These are phyloP conservation scores for Lasiodiplodia sp. DNA, from an alignment of 2,329 filamentous ascomycete species.

Conservation along the genomic window DNA sequence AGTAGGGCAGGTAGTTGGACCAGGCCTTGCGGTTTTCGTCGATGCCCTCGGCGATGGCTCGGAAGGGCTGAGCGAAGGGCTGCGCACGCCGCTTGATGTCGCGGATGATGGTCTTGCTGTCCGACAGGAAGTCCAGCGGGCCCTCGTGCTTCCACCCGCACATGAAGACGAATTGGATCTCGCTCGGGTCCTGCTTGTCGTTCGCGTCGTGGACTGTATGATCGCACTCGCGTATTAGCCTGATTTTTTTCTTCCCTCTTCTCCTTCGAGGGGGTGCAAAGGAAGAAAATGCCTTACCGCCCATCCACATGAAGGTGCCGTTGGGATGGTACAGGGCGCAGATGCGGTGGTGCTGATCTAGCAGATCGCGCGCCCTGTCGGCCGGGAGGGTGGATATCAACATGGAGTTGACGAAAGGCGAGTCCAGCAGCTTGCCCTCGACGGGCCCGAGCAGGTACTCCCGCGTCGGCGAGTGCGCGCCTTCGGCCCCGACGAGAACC, in stretches of 20 bases:
- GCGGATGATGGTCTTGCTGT: constrained; percentile 36
- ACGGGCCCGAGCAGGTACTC: constrained; percentile 38
- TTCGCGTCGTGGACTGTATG: constrained; percentile 35
- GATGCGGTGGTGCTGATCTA: constrained; percentile 55
- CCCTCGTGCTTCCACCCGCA: constrained; percentile 53
- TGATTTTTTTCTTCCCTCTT: not conserved
- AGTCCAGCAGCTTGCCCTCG: constrained; percentile 42
- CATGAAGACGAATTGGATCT: constrained; percentile 58
- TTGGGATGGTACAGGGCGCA: constrained; percentile 53
- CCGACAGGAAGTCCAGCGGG: constrained; percentile 36
- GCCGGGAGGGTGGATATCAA: constrained; percentile 51
- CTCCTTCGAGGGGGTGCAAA: not conserved
- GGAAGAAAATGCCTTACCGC: constrained; percentile 43
- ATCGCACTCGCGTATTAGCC: not conserved
- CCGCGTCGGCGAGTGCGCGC: constrained; percentile 33
- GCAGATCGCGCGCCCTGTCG: constrained; percentile 54
- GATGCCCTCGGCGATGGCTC: constrained; percentile 48
- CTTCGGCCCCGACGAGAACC: constrained; percentile 49
- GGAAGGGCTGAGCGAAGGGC: constrained; percentile 47
- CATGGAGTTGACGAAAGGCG: constrained; percentile 56
- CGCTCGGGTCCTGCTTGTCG: constrained; percentile 46
- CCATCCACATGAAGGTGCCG: constrained; percentile 45
- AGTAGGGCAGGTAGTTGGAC: constrained; percentile 46
- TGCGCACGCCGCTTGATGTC: constrained; percentile 46
- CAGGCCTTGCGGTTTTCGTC: constrained; percentile 43